Evolutionary conservation across 192 early-diverging fungal species (phyloP), one percentile per base, ranked within the genome.

Genomic region (Diversispora epigaea): DNA sequence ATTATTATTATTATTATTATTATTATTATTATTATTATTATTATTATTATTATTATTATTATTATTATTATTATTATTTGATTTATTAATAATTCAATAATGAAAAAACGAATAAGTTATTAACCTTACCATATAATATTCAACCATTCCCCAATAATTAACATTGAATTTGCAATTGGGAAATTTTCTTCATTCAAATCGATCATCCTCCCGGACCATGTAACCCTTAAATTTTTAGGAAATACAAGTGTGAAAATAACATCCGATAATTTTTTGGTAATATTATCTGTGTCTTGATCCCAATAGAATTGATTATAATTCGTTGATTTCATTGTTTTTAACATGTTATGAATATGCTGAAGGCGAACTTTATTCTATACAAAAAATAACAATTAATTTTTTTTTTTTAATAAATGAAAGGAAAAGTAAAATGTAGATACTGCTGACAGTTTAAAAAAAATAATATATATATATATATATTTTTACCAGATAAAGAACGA

Each of bases 281-380:
- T 55, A 40, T 17, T 70, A 4, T 41, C 22, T 0, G 6, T n/a
- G 15, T n/a, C 11, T n/a, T 56, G 22, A 41, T 70, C 22, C 6
- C 3, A 3, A 21, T 68, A 44, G 9, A 22, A 5, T n/a, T 55
- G 10, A 6, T 7, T 55, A n/a, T 52, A 21, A 45, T 54, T 7
- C 11, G 39, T 21, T 15, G 12, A 8, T 11, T 43, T 55, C 15
- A 40, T 55, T 56, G 25, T 15, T 45, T 10, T 12, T 45, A 32
- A 19, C 41, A 52, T n/a, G 19, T n/a, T 55, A 58, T 60, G n/a
- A 47, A 72, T 43, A 72, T 72, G 56, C 60, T 72, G 52, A 72
- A 72, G 70, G 6, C 49, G 32, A 47, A 56, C 40, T 60, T 60
- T 72, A 47, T 72, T 72, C 70, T 72, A 70, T 39, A 56, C 15